Evolutionary conservation across 306 rosid species (phyloP).

Genomic region (Dalbergia cultrata): DNA sequence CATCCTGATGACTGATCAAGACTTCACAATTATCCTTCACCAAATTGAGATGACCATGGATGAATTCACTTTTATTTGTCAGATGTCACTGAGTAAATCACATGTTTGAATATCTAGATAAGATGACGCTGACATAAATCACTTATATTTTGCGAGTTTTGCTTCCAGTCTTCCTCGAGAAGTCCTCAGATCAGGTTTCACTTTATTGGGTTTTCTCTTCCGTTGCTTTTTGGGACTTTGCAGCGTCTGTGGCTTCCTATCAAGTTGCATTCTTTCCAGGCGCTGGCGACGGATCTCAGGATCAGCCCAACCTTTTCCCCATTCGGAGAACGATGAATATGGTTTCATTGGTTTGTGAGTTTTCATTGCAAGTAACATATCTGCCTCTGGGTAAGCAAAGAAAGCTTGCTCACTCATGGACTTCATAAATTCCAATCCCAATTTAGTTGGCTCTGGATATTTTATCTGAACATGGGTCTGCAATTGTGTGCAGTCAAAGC

Average conservation of each 20-base stretch:
- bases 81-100: not conserved
- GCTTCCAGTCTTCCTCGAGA: slow-evolving; percentile 77
- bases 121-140: slow-evolving; percentile 28
- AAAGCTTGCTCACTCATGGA: slow-evolving; percentile 59
- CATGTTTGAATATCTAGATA: not conserved
- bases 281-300: slow-evolving; percentile 93
- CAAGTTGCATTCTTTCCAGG: slow-evolving; percentile 55
- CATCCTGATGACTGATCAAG: not conserved
- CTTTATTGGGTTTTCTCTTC: slow-evolving; percentile 53
- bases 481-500: slow-evolving; percentile 28
- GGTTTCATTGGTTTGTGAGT: slow-evolving; percentile 62
- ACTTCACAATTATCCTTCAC: not conserved
- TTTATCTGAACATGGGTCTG: slow-evolving; percentile 84
- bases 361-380: slow-evolving; percentile 74
- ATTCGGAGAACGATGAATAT: slow-evolving; percentile 80
- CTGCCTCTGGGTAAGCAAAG: slow-evolving; percentile 82
- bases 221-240: slow-evolving; percentile 47
- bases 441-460: slow-evolving; percentile 73
- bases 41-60: slow-evolving; percentile 12
- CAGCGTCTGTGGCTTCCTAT: slow-evolving; percentile 52
- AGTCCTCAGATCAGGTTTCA: slow-evolving; percentile 55
- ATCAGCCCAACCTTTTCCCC: slow-evolving; percentile 97
- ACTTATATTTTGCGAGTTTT: slow-evolving; percentile 56
- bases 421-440: slow-evolving; percentile 68
- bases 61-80: not conserved